Evolutionary conservation across 176 grass and related monocot species (phyloP), one percentile per base, ranked within the genome.

Genomic region (Panicum miliaceum): DNA sequence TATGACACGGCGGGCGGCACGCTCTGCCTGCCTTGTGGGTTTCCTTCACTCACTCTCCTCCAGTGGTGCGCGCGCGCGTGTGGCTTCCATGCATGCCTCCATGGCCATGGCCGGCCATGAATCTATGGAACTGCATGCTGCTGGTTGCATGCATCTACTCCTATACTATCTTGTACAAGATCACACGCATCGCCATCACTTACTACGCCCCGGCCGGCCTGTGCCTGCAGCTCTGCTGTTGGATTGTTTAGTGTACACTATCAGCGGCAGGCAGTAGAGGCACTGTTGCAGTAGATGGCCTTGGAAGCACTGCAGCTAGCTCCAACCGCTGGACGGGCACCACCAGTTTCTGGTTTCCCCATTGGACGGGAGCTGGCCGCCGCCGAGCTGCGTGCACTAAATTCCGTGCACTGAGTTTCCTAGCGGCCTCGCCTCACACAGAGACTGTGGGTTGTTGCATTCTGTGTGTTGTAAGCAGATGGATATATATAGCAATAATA

Each of bases 351-450:
- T 22, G 22, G 25, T 71, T 72, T 32, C 80, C 38, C 68, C 61
- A 43, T 87, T 79, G 75, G 80, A 40, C 84, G 66, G 51, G 71
- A 42, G 50, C 70, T 34, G 50, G 46, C 46, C 50, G 71, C 70
- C 66, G 56, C 19, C 52, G 22, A 54, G 52, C 19, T 83, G 80
- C 89, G 29, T 32, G 2, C 89, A 81, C 71, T 85, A 86, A 86
- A 82, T 90, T 86, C 26, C 13, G 78, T 82, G 83, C 72, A 72
- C 73, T 77, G 78, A 70, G 50, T 29, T 57, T 85, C 82, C 87
- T 60, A 60, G 57, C 57, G 45, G 43, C 53, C 23, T 57, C 65
- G 35, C 66, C 64, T 78, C 29, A 32, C 29, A 32, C 29, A 32
- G 29, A 32, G 29, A 32, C 29, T 32, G 29, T 65, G 68, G 59